Evolutionary conservation across 129 eudicot species (phyloP), one percentile per base, ranked within the genome.

Genomic region (Flaveria bidentis): DNA sequence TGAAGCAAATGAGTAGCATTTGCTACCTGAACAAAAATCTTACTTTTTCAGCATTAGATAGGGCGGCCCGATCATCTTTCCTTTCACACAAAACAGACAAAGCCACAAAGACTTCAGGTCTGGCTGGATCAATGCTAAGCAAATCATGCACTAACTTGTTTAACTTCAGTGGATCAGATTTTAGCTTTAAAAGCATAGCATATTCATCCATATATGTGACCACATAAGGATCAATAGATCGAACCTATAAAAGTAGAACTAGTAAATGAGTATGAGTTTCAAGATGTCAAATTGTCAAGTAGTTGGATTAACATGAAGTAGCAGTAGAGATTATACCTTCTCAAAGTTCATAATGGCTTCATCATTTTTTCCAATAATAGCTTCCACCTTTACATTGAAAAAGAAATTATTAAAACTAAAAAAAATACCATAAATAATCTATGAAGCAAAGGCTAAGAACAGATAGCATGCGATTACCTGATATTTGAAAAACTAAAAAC

Each of bases 151-250:
- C 96, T 55, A 94, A 82, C 84, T 94, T 94, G 90, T 81, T 94
- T 70, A 94, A 79, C 84, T 91, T 94, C 33, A 86, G 68, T 36
- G 85, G 70, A 46, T 94, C 98, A 76, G 96, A 86, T 74, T 91
- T 94, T 46, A 78, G 79, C 92, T 91, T 94, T 71, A 94, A 86
- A 78, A 94, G 98, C 96, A 94, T 88, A 47, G 98, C 98, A 86
- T 91, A 94, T 84, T 94, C 98, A 73, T 94, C 98, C 98, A 94
- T 94, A 81, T 91, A 94, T 13, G 96, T 94, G 52, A 94, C 76
- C 49, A 89, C 83, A 72, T 88, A 86, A 72, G 98, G 98, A 89
- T 94, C 98, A 68, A 94, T 78, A 17, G 97, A 86, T 50, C 93
- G 86, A 84, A 88, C 93, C 98, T 94, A 85, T 12, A 67, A 82